Evolutionary conservation across 805 yeast species (phyloP), one percentile per base, ranked within the genome.

Genomic region (Ascoidea asiatica): DNA sequence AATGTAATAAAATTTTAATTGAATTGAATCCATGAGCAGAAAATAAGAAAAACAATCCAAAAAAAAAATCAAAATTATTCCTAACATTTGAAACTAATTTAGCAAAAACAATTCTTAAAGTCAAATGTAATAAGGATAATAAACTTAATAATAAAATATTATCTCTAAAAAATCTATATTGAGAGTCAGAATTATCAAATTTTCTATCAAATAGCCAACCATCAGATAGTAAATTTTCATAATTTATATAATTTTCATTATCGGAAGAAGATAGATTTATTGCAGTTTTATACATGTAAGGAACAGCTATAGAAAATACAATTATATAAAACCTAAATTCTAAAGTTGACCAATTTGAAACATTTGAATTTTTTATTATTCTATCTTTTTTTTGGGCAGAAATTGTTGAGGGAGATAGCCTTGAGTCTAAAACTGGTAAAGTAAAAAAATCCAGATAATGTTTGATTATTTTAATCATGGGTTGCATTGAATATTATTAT

Each of bases 151-250:
- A 58, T 11, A 76, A 73, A 50, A 90, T 68, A 56, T 88, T 88
- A 56, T 83, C 81, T 53, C 98, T 72, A 58, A 92, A 87, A 55
- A 88, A 86, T 21, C 85, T 63, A 56, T 90, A 92, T 60, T 92
- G 99, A 29, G 70, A 67, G 58, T 92, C 99, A 4, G 95, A 82
- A 58, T 90, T 89, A 60, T 92, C 98, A 38, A 87, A 95, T 60
- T 81, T 82, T 21, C 95, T 65, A 6, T 95, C 96, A 57, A 81
- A 75, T 53, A 88, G 64, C 97, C 97, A 90, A 4, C 98, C 97
- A 5, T 76, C 67, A 22, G 81, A 69, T 43, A 90, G 65, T 37
- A 80, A 63, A 42, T 75, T 71, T 51, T 72, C 72, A 56, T 73
- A 87, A 42, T 66, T 65, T 18, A 72, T 69, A 56, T 81, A 90